Base-by-base conservation (phyloP, 78 protist genomes). In the Dictyostelium citrinum region DNA sequence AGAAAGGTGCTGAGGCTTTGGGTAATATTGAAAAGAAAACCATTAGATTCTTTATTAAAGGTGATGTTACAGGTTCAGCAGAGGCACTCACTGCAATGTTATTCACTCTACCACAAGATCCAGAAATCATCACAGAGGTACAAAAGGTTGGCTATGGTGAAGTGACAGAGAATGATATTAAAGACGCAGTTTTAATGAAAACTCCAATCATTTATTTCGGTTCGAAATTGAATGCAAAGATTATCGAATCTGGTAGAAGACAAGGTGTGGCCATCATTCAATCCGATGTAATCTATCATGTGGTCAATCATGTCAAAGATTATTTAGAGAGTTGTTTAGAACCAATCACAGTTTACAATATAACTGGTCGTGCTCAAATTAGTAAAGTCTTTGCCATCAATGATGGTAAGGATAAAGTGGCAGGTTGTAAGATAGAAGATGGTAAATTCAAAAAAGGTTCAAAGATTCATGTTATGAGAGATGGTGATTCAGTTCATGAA, bases 171-270 rank as follows among this genome's bases (percentile, higher is more conserved):
- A 86, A 14, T 10, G 95, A 91, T n/a, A 3, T 91, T 8, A 83
- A 68, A 64, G 86, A 84, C 5, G 75, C 82, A 12, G 11, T 20
- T 4, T 24, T 83, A 0, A 9, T 80, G 68, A 71, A 91, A 8
- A 51, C 95, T 64, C 90, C 95, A 17, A 55, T 91, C 70, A 49
- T 91, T 24, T 78, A 83, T n/a, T 91, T 91, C 60, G 93, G 93
- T 0, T 72, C 93, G 7, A 76, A 74, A 33, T 16, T 91, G 2
- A 37, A 35, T 35, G 1, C 27, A 27, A 35, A 43, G 12, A 58
- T 81, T 5, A 1, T 51, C 0, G 86, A 82, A 1, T 17, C 24
- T 1, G 80, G 84, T 2, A 49, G 61, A 9, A 41, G 49, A 17
- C 64, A 37, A 16, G 31, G 70, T 43, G 14, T 84, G 2, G 33